Base-by-base conservation (phyloP, 495 filamentous ascomycete genomes). In the Podospora anserina region DNA sequence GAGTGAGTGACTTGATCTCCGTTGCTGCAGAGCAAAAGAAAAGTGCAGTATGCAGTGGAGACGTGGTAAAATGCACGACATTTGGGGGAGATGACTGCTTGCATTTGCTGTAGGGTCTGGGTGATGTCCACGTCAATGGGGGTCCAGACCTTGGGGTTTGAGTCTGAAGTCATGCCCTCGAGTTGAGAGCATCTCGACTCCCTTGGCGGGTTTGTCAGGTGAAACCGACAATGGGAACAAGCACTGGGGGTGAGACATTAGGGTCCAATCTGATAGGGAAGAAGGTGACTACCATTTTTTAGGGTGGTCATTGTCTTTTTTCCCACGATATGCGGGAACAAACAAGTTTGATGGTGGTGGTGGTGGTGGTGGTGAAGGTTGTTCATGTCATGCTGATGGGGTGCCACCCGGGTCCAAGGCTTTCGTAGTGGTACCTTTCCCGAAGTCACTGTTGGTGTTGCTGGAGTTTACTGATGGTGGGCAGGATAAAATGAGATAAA, bases 381-480 rank as follows among this genome's bases (percentile, higher is more conserved):
- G 18, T 20, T 20, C n/a, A 26, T 58, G 23, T 58, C 23, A 6
- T 19, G 55, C 23, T 58, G 55, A 58, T 26, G 55, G 39, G 39
- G 39, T 11, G 39, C 39, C 23, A 58, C 55, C 55, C 55, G 55
- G 55, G 55, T 20, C 55, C n/a, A 58, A 58, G 55, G 1, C 23
- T 58, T 58, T 58, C n/a, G 55, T 58, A 26, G 19, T 58, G n/a
- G 55, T 58, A 58, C n/a, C 55, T 58, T 58, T 49, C 15, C 13
- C 1, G 39, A 49, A 11, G 39, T 49, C 39, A 49, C 39, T 49
- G 5, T 49, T 16, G 39, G 15, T 49, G 39, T 49, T 49, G 39
- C 39, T 49, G 39, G 2, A 11, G 39, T 11, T 49, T 49, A 3
- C 39, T 49, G 39, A 49, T 49, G 39, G 39, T 1, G 11, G 39